Conservation (phyloP, 139 green algal species). For the Chlamydomonas eustigma region DNA sequence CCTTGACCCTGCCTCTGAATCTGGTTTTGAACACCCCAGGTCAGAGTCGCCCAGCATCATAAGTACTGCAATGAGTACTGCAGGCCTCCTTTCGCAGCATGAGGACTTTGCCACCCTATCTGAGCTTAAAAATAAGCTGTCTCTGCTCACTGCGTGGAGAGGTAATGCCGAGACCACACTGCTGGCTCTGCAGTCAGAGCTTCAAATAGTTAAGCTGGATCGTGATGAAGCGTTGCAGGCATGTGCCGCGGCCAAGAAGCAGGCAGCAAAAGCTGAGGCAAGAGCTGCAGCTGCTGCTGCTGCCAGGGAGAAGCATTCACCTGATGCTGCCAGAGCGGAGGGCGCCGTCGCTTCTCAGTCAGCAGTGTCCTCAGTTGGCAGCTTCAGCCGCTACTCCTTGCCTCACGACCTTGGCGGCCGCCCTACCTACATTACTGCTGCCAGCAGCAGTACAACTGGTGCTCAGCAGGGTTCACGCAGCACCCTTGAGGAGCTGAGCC, state of each 20-base stretch:
- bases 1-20: no score
- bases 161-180: not conserved
- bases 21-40: no score
- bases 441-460: no score
- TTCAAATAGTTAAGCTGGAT: not conserved
- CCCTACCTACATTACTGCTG: not conserved
- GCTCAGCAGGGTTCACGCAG: not conserved
- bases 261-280: not conserved
- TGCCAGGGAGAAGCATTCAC: not conserved
- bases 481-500: not conserved
- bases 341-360: not conserved
- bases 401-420: not conserved
- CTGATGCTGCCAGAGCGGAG: not conserved
- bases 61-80: no score
- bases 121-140: not conserved
- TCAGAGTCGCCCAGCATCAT: no score
- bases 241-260: not conserved
- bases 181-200: not conserved
- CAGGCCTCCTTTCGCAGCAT: no score
- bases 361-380: no score
- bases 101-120: no score
- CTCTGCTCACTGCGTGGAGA: not conserved
- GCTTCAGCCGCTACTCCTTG: not conserved
- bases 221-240: not conserved
- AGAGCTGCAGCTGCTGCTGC: not conserved